Conservation (phyloP, 176 grass and related monocot species). For the Avena sativa region DNA sequence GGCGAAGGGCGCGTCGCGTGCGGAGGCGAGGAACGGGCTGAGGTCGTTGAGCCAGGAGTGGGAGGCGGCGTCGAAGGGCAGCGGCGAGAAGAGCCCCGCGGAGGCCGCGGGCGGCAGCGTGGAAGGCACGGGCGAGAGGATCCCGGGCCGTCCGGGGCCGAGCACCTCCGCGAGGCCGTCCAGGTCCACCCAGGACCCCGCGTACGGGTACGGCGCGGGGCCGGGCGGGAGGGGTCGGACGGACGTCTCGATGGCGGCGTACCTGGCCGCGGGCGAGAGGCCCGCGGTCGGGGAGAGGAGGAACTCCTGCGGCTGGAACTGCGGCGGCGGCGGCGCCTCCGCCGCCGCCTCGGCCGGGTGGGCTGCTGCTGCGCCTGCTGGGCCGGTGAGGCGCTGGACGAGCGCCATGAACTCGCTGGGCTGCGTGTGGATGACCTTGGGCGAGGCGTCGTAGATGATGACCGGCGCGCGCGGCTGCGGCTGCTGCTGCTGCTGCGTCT, state of each 20-base stretch:
- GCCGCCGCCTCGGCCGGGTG: background rate
- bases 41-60: conserved; percentile 69
- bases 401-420: conserved; percentile 91
- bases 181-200: background rate
- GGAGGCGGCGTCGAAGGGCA: conserved; percentile 60
- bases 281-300: conserved; percentile 50
- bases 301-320: conserved; percentile 38
- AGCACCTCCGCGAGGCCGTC: conserved; percentile 13
- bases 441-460: conserved; percentile 92
- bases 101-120: conserved; percentile 57
- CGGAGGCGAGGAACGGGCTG: conserved; percentile 69
- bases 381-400: conserved; percentile 89
- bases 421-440: conserved; percentile 86
- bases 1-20: conserved; percentile 38
- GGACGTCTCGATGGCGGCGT: conserved; percentile 77
- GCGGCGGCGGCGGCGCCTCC: background rate
- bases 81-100: conserved; percentile 68
- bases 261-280: conserved; percentile 78
- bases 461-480: conserved; percentile 41
- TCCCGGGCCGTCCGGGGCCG: conserved; percentile 51
- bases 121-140: conserved; percentile 76
- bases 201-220: conserved; percentile 14
- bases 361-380: conserved; percentile 5
- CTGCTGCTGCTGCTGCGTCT: background rate
- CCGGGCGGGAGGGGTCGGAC: conserved; percentile 48